Evolutionary conservation across 2,329 filamentous ascomycete species (phyloP), one percentile per base, ranked within the genome.

Genomic region (Xylaria sp.): DNA sequence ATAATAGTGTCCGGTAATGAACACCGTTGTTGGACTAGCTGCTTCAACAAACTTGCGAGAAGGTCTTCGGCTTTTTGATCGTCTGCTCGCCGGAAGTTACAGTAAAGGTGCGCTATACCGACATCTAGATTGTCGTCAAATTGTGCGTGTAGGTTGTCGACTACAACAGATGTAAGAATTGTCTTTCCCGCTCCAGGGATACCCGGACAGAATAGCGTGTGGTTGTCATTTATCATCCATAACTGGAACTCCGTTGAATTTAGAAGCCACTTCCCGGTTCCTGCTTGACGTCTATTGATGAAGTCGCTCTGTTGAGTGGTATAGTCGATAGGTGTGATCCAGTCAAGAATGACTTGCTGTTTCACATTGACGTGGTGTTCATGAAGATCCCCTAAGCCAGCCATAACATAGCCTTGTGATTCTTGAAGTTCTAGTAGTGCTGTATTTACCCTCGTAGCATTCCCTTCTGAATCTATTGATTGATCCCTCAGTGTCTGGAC

Each of bases 181-280:
- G 83, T 85, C 71, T 85, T 86, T 0, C 83, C 83, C 0, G 81
- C 80, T 10, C 83, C 83, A 1, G 83, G 82, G 15, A 83, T 81
- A 0, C 83, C 82, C 2, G 77, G 78, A 66, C 82, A 86, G 65
- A 83, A 84, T 0, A 86, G 66, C 0, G 75, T 82, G 22, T 76
- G 66, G 0, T 70, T 68, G 0, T 62, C 5, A 7, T 29, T n/a
- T 1, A n/a, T 15, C 17, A 65, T 6, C 68, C 64, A 72, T 0
- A 15, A n/a, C 20, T 38, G 61, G 27, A 65, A 71, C 3, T 61
- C 31, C n/a, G 49, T 7, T 2, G 44, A 63, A 22, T 63, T 29
- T 13, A 70, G 61, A 5, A 72, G 44, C 70, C 70, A 70, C 47
- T 67, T 45, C 3, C 67, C 63, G 27, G 84, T 86, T 3, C 77